Conservation (phyloP, 78 protist genomes). For the Reticulomyxa filosa region DNA sequence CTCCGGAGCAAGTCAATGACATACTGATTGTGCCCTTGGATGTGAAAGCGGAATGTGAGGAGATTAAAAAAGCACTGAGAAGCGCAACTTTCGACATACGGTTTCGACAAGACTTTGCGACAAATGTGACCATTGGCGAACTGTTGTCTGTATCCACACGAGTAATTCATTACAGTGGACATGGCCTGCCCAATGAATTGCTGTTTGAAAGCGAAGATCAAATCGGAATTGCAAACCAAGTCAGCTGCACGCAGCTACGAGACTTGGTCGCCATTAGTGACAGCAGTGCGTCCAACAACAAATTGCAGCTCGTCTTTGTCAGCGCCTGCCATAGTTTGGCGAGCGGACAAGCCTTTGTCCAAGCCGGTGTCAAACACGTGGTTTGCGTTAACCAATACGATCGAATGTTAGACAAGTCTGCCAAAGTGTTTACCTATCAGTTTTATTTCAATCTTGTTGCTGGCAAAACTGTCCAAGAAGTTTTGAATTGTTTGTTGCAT, state of each 20-base stretch:
- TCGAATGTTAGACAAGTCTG: too few relatives aligned
- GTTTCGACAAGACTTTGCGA: neutral
- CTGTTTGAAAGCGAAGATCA: neutral
- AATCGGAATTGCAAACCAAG: neutral
- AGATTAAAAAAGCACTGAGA: too few relatives aligned
- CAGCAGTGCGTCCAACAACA: neutral
- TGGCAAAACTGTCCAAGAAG: too few relatives aligned
- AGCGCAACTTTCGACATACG: neutral
- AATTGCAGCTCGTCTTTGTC: conserved; percentile 6
- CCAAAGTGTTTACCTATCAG: too few relatives aligned
- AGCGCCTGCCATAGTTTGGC: neutral
- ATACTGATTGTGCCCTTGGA: too few relatives aligned
- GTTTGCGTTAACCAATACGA: too few relatives aligned
- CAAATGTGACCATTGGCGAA: neutral
- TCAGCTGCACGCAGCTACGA: neutral
- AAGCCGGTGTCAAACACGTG: conserved; percentile 4
- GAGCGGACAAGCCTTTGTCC: neutral
- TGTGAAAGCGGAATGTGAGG: too few relatives aligned
- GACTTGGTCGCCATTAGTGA: neutral
- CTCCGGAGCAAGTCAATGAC: too few relatives aligned
- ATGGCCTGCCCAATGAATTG: neutral
- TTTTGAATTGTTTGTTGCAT: too few relatives aligned
- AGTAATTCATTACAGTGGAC: conserved; percentile 1
- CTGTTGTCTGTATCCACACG: neutral
- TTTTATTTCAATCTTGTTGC: too few relatives aligned